Evolutionary conservation across 2,329 filamentous ascomycete genomes (phyloP).

Genomic region (Botrytis fragariae): DNA sequence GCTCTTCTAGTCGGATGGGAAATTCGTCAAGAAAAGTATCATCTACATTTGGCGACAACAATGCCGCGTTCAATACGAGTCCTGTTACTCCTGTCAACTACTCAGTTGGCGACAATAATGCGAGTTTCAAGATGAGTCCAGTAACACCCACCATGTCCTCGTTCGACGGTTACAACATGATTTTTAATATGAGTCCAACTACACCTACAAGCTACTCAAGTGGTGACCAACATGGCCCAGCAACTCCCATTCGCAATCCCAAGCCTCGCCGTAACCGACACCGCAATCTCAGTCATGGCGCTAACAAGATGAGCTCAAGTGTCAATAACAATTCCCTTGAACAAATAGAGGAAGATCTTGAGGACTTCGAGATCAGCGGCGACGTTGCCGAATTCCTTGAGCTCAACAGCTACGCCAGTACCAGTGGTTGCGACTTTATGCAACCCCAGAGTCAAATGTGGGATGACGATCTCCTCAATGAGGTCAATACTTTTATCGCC

Average conservation of each 20-base stretch:
- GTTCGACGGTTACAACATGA: rapidly evolving
- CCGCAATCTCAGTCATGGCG: not conserved
- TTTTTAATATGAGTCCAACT: not conserved
- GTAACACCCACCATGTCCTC: not conserved
- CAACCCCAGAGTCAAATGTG: not conserved
- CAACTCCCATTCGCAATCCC: not conserved
- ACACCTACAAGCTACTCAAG: not conserved
- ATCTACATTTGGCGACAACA: not conserved
- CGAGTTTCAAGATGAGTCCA: not conserved
- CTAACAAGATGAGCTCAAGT: not conserved
- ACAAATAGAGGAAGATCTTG: not conserved
- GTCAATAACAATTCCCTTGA: too few relatives aligned
- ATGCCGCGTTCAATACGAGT: not conserved
- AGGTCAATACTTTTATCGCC: not conserved
- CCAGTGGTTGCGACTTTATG: not conserved
- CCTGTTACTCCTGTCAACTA: not conserved
- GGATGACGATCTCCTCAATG: not conserved
- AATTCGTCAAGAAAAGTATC: not conserved
- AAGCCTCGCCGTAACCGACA: not conserved
- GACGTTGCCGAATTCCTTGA: not conserved
- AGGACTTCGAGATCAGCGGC: not conserved
- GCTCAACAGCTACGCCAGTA: not conserved
- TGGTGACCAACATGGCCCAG: too few relatives aligned
- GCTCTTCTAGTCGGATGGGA: not conserved
- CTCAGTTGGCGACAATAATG: not conserved